A percentile compares a stretch with the other conserved stretches of the same genome.
Conservation (phyloP, 106 monocot genomes). For the Allium sativum region DNA sequence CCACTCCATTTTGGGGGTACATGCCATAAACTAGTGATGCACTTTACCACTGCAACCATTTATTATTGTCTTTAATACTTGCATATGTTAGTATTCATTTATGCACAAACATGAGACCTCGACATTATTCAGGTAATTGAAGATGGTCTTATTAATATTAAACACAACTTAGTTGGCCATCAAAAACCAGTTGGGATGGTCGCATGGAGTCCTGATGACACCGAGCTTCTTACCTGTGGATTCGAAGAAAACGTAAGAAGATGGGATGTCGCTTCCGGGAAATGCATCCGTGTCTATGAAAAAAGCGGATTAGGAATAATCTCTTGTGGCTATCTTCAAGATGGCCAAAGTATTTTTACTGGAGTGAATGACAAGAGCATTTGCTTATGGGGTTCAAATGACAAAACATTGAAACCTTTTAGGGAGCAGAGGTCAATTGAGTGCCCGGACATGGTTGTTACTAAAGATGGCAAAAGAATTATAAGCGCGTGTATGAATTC, state of each 20-base stretch:
- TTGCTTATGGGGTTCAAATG: conserved; percentile 56
- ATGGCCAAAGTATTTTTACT: conserved; percentile 47
- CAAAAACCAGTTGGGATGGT: conserved; percentile 69
- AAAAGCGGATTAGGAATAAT: conserved; percentile 46
- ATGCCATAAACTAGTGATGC: too few relatives aligned
- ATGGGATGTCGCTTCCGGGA: conserved; percentile 62
- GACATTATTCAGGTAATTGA: too few relatives aligned
- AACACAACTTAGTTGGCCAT: conserved; percentile 69
- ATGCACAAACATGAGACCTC: too few relatives aligned
- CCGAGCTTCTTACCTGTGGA: conserved; percentile 77
- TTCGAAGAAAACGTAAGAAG: conserved; percentile 55
- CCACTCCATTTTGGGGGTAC: too few relatives aligned
- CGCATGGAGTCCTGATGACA: conserved; percentile 82
- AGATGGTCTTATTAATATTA: conserved; percentile 33
- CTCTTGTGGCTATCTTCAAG: conserved; percentile 77
- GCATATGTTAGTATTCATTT: too few relatives aligned
- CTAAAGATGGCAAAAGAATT: conserved; percentile 42
- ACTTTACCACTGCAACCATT: too few relatives aligned
- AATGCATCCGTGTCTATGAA: conserved; percentile 49
- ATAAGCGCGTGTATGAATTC: conserved; percentile 47
- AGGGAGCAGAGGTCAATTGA: conserved; percentile 48
- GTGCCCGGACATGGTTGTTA: conserved; percentile 60
- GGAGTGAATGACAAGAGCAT: conserved; percentile 44
- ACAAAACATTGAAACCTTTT: conserved; percentile 49
- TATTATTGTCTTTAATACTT: too few relatives aligned